Conservation (phyloP, 306 rosid genomes). For the Corylus americana region DNA sequence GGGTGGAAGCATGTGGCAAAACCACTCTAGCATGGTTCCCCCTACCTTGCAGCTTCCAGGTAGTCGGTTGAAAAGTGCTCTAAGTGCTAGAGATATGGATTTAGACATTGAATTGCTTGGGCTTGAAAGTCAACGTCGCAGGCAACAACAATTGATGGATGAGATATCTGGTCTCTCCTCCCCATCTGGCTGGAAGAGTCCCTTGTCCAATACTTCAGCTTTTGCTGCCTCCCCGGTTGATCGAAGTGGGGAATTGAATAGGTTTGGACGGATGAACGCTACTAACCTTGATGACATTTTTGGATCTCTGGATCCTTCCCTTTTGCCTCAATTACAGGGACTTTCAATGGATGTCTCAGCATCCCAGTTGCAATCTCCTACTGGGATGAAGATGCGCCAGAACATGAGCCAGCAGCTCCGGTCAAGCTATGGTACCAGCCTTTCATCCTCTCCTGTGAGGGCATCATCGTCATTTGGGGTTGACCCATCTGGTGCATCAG, state of each 20-base stretch:
- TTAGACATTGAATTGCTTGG: slow-evolving; percentile 48
- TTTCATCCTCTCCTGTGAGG: slow-evolving; percentile 46
- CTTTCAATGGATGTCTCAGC: slow-evolving; percentile 51
- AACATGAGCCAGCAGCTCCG: slow-evolving; percentile 48
- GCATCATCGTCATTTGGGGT: slow-evolving; percentile 44
- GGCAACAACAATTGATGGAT: slow-evolving; percentile 59
- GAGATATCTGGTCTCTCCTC: slow-evolving; percentile 54
- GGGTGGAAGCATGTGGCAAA: slow-evolving; percentile 55
- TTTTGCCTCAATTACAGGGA: slow-evolving; percentile 59
- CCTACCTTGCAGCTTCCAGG: slow-evolving; percentile 62
- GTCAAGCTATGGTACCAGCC: slow-evolving; percentile 45
- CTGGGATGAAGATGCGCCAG: slow-evolving; percentile 53
- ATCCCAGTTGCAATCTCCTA: slow-evolving; percentile 54
- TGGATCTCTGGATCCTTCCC: slow-evolving; percentile 51
- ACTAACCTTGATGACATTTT: slow-evolving; percentile 63
- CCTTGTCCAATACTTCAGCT: slow-evolving; percentile 41
- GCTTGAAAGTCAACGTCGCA: slow-evolving; percentile 45
- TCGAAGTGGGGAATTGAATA: slow-evolving; percentile 44
- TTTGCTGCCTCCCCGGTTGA: slow-evolving; percentile 41
- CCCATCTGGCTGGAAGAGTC: slow-evolving; percentile 58
- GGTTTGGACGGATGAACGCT: slow-evolving; percentile 53
- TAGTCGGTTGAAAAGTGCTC: slow-evolving; percentile 61
- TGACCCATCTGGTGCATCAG: slow-evolving; percentile 36
- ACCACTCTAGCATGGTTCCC: slow-evolving; percentile 45
- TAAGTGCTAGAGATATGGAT: slow-evolving; percentile 53